These are phyloP conservation scores for Paramecium tetraurelia DNA, from an alignment of 73 alveolate species.

Conservation along the genomic window DNA sequence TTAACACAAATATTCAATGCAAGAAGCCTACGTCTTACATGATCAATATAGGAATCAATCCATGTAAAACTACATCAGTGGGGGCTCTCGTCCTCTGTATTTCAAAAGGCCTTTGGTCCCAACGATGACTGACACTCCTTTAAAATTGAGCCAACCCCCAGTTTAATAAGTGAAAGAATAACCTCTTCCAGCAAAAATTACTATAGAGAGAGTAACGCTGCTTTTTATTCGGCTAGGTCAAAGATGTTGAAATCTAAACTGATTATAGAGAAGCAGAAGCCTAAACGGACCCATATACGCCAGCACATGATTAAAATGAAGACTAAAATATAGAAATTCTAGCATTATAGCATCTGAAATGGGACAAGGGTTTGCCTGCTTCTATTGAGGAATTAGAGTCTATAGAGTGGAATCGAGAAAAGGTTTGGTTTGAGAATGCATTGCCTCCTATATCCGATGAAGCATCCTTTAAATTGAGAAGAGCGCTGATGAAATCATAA, in stretches of 20 bases:
- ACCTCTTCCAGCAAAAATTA: slow-evolving; percentile 39
- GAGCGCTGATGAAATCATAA: slow-evolving; percentile 94
- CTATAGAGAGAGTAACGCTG: slow-evolving; percentile 34
- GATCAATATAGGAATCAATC: slow-evolving; percentile 4
- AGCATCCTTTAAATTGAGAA: slow-evolving; percentile 93
- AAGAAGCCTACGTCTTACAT: not conserved
- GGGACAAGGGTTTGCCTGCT: slow-evolving; percentile 97
- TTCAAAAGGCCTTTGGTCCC: slow-evolving; percentile 70
- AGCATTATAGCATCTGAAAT: slow-evolving; percentile 85
- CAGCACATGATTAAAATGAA: slow-evolving; percentile 84
- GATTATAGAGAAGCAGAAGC: slow-evolving; percentile 95
- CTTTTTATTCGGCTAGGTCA: slow-evolving; percentile 33
- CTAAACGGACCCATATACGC: slow-evolving; percentile 97
- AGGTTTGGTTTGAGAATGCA: slow-evolving; percentile 95
- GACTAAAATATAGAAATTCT: slow-evolving; percentile 94
- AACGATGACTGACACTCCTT: slow-evolving; percentile 58
- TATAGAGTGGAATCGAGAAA: slow-evolving; percentile 95
- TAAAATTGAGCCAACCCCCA: slow-evolving; percentile 45
- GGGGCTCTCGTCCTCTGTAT: slow-evolving; percentile 52
- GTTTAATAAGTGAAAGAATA: slow-evolving; percentile 16
- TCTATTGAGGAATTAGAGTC: slow-evolving; percentile 96
- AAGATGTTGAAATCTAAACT: slow-evolving; percentile 71
- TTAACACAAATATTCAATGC: not conserved
- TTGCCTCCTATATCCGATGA: slow-evolving; percentile 98
- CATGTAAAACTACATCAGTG: slow-evolving; percentile 7